These are phyloP conservation scores for Phytophthora uliginosa DNA, from an alignment of 352 stramenopile genomes.

Conservation along the genomic window DNA sequence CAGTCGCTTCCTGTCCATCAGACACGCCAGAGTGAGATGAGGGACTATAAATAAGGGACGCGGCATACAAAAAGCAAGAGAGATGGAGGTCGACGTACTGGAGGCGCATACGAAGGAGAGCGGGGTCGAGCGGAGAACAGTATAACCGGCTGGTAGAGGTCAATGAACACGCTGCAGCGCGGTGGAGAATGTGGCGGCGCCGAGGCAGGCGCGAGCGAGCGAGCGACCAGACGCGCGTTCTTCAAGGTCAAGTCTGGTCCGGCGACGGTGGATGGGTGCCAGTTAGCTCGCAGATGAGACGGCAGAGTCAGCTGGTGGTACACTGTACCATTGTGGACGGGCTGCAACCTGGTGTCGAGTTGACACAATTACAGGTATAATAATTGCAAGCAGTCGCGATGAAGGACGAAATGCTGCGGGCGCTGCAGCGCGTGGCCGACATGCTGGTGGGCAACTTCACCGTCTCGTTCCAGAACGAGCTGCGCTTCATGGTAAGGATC, in stretches of 20 bases:
- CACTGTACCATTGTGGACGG: background rate
- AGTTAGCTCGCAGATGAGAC: constrained; percentile 4
- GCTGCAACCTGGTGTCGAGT: background rate
- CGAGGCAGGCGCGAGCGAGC: background rate
- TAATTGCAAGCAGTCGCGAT: constrained; percentile 51
- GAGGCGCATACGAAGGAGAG: constrained; percentile 18
- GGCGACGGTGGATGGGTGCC: constrained; percentile 13
- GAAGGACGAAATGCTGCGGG: constrained; percentile 72
- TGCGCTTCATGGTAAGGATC: constrained; percentile 83
- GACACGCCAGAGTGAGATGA: constrained; percentile 6
- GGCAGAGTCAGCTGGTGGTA: constrained; percentile 11
- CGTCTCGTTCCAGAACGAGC: constrained; percentile 87
- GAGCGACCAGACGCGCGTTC: constrained; percentile 24
- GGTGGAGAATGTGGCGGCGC: background rate
- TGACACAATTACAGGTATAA: too few species aligned
- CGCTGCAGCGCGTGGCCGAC: constrained; percentile 71
- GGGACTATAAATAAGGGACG: constrained; percentile 13
- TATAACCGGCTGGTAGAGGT: background rate
- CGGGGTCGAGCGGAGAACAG: background rate
- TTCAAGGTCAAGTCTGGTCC: constrained; percentile 36
- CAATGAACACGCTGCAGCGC: background rate
- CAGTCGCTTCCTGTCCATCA: constrained; percentile 53
- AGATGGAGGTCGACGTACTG: constrained; percentile 25
- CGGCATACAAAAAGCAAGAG: constrained; percentile 18
- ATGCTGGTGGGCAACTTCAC: constrained; percentile 87